Conservation (phyloP, 2,329 filamentous ascomycete genomes). For the Xylogone sp. region DNA sequence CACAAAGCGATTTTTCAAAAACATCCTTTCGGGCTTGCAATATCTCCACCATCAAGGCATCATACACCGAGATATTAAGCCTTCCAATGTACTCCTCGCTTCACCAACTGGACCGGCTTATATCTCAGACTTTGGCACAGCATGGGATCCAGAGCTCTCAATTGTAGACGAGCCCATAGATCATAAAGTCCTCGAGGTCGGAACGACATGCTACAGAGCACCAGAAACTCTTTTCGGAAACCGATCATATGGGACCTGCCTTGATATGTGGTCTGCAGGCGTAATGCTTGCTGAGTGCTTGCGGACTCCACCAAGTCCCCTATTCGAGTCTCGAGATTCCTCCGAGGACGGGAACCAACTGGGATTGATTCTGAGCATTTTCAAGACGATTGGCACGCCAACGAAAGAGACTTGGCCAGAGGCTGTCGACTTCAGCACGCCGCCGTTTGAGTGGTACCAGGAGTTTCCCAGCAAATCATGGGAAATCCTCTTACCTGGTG, state of each 20-base stretch:
- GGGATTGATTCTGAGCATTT: conserved; percentile 86
- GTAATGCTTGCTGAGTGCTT: conserved; percentile 77
- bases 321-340: conserved; percentile 75
- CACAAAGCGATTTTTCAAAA: conserved; percentile 46
- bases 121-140: conserved; percentile 88
- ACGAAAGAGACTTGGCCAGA: conserved; percentile 80
- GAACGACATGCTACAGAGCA: conserved; percentile 85
- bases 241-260: conserved; percentile 61
- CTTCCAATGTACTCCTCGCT: conserved; percentile 77
- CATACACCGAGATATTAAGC: conserved; percentile 92
- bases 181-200: conserved; percentile 85
- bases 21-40: conserved; percentile 67
- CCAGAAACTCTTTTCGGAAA: conserved; percentile 90
- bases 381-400: conserved; percentile 86
- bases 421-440: conserved; percentile 59
- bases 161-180: conserved; percentile 55
- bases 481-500: conserved; percentile 63
- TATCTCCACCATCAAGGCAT: conserved; percentile 73
- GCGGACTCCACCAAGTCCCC: conserved; percentile 48
- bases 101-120: conserved; percentile 67
- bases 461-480: conserved; percentile 66
- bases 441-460: conserved; percentile 89
- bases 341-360: conserved; percentile 87
- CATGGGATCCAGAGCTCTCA: conserved; percentile 65
- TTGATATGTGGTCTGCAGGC: conserved; percentile 90